Conservation (phyloP, 163 green algal species). For the Prototheca cutis region DNA sequence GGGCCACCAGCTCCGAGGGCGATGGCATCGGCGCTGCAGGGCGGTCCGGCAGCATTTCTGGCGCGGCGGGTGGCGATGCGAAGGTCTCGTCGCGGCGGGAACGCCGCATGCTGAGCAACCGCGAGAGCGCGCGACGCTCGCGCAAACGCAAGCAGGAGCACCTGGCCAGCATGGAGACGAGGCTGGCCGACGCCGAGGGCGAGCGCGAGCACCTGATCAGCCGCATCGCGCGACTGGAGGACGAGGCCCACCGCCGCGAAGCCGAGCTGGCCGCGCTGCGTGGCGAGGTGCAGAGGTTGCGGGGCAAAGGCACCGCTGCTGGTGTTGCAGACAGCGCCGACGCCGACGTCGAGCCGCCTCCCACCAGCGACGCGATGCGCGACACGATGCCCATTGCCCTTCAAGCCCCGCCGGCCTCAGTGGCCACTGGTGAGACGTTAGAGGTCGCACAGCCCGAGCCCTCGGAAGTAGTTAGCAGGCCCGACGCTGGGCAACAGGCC, state of each 20-base stretch:
- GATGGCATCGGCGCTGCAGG: background rate
- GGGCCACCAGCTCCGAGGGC: background rate
- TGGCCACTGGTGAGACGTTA: no score
- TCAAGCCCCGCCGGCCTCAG: no score
- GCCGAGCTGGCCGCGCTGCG: slow-evolving; percentile 5
- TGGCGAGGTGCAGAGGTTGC: background rate
- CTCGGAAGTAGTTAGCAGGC: no score
- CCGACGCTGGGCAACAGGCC: no score
- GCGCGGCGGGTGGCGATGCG: background rate
- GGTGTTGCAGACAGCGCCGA: background rate
- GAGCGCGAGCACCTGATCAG: background rate
- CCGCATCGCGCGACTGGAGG: background rate
- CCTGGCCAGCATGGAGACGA: slow-evolving; percentile 55
- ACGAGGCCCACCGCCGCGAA: background rate
- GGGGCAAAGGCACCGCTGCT: background rate
- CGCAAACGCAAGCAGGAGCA: slow-evolving; percentile 85
- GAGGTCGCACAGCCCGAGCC: no score
- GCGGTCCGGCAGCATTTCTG: no score
- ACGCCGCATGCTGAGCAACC: slow-evolving; percentile 72
- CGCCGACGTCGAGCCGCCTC: no score
- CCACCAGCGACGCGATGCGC: no score
- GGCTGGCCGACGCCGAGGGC: slow-evolving; percentile 16
- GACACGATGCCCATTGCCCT: no score
- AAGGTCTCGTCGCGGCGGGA: background rate
- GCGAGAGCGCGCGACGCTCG: slow-evolving; percentile 73